A percentile compares a stretch with the other conserved stretches of the same genome.
phyloP scores from a whole-genome alignment of 2,329 filamentous ascomycete species.

The Gliomastix tumulicola region DNA sequence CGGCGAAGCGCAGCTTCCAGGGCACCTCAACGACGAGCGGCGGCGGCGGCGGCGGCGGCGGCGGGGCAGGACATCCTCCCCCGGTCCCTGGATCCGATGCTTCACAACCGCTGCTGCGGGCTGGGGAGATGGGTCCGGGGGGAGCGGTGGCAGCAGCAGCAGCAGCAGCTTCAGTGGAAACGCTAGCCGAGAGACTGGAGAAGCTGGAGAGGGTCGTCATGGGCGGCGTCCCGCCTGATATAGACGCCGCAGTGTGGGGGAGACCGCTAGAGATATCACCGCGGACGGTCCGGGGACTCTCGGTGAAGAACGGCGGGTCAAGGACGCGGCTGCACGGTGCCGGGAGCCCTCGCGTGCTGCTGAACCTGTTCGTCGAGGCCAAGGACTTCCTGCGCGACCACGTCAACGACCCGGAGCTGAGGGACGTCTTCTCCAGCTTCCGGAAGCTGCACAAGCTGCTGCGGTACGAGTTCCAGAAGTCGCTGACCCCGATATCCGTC shows the following conservation, averaged over 20 bases:
- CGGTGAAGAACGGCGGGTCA: constrained; percentile 37
- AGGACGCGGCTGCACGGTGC: constrained; percentile 46
- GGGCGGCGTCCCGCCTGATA: constrained; percentile 27
- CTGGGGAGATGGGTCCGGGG: constrained; percentile 18
- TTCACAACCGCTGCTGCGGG: constrained; percentile 9
- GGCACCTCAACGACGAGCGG: too few relatives aligned
- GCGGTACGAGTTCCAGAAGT: constrained; percentile 38
- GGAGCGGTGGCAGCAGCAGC: too few relatives aligned
- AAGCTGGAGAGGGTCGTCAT: constrained; percentile 44
- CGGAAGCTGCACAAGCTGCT: constrained; percentile 39
- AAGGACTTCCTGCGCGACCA: constrained; percentile 40
- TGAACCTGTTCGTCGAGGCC: constrained; percentile 50
- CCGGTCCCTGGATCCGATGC: not conserved
- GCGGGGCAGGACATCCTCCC: too few relatives aligned
- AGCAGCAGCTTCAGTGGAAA: constrained; percentile 40
- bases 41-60: too few relatives aligned
- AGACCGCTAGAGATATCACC: constrained; percentile 1
- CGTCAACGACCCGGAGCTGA: constrained; percentile 28
- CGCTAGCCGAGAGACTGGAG: constrained; percentile 42
- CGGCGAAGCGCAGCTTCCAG: constrained; percentile 29
- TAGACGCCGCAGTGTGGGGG: not conserved
- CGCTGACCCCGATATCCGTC: constrained; percentile 43
- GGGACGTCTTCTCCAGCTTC: constrained; percentile 35
- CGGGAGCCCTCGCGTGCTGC: constrained; percentile 42
- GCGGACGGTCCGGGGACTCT: constrained; percentile 39